phyloP scores from a whole-genome alignment of 768 basidiomycete genomes.

The Pisolithus microcarpus region DNA sequence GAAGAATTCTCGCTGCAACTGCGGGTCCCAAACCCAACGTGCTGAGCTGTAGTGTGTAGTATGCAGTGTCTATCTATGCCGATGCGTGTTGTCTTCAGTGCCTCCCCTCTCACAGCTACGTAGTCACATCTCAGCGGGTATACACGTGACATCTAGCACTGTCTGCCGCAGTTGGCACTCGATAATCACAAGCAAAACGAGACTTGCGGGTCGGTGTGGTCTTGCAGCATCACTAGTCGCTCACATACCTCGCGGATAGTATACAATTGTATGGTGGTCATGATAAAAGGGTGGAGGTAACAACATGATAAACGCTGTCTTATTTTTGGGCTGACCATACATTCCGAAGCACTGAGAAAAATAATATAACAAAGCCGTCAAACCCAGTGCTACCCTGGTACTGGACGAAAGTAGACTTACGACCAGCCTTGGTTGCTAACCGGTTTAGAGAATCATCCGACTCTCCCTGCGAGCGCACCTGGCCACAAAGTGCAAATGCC shows the following conservation, averaged over 20 bases:
- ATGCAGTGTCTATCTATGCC: too few species aligned
- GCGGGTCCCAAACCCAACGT: slow-evolving; percentile 4
- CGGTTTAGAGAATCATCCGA: slow-evolving; percentile 95
- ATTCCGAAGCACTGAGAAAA: slow-evolving; percentile 81
- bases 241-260: too few species aligned
- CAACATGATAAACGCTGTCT: slow-evolving; percentile 17
- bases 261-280: too few species aligned
- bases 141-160: too few species aligned
- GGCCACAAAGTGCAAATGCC: slow-evolving; percentile 91
- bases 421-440: slow-evolving; percentile 87
- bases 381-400: not conserved
- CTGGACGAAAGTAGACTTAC: slow-evolving; percentile 47
- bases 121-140: too few species aligned
- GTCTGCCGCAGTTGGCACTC: too few species aligned
- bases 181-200: too few species aligned
- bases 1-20: not conserved
- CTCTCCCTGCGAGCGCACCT: slow-evolving; percentile 92
- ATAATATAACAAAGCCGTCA: slow-evolving; percentile 1
- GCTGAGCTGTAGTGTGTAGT: too few species aligned
- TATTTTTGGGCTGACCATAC: slow-evolving; percentile 97
- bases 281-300: slow-evolving; percentile 1
- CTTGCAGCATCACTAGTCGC: too few species aligned
- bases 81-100: too few species aligned
- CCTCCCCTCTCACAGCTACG: too few species aligned
- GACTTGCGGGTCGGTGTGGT: too few species aligned